Evolutionary conservation across 495 filamentous ascomycete genomes (phyloP).

Genomic region (Trichoderma orchidacearum): DNA sequence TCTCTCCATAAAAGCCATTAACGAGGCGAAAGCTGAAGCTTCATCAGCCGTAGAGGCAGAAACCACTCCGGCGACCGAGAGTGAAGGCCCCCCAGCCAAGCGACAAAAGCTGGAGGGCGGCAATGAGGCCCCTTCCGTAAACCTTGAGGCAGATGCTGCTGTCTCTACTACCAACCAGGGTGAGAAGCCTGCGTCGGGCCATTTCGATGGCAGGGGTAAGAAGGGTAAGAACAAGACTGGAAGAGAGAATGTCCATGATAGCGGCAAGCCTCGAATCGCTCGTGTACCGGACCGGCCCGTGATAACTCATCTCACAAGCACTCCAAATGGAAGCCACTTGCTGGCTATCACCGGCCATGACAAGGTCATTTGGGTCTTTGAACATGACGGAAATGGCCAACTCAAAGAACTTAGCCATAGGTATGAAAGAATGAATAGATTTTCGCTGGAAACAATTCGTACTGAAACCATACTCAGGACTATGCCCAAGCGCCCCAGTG

Average conservation of each 20-base stretch:
- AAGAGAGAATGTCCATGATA: background rate
- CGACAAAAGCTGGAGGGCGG: slow-evolving; percentile 5
- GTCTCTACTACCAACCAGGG: background rate
- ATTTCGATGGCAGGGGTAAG: background rate
- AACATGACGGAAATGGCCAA: slow-evolving; percentile 42
- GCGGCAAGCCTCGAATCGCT: background rate
- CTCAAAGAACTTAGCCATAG: slow-evolving; percentile 60
- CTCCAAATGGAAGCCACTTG: slow-evolving; percentile 48
- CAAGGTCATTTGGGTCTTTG: slow-evolving; percentile 77
- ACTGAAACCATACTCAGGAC: slow-evolving; percentile 26
- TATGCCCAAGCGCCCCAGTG: slow-evolving; percentile 82
- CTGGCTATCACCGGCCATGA: slow-evolving; percentile 76
- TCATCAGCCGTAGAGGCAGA: background rate
- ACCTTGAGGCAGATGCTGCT: background rate
- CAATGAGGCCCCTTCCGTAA: background rate
- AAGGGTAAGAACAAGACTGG: slow-evolving; percentile 2
- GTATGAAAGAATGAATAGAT: slow-evolving; percentile 25
- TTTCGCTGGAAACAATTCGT: background rate
- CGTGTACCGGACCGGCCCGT: slow-evolving; percentile 13
- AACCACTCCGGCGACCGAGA: background rate
- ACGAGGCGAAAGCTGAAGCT: background rate
- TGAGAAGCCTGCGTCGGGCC: background rate
- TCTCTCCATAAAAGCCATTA: background rate
- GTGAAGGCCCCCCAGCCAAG: slow-evolving; percentile 17
- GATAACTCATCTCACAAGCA: slow-evolving; percentile 42